Conservation (phyloP, 257 asterid species). For the Nicotiana obtusifolia region DNA sequence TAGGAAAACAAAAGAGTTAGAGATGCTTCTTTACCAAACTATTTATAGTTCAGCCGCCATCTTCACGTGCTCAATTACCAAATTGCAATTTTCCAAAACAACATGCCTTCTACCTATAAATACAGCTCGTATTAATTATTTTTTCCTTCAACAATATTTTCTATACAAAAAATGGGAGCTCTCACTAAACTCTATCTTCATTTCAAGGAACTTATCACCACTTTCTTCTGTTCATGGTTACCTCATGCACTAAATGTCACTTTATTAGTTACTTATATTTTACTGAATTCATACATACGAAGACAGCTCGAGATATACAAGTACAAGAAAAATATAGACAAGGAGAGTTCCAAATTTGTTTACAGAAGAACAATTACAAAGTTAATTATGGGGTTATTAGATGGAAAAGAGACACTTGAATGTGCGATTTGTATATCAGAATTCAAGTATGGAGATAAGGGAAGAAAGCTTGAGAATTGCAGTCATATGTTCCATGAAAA, state of each 20-base stretch:
- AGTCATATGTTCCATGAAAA: constrained; percentile 7
- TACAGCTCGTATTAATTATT: background rate
- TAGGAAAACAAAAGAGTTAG: too few species aligned
- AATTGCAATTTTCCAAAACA: too few species aligned
- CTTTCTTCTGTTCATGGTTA: background rate
- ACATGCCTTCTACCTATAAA: background rate
- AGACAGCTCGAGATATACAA: background rate
- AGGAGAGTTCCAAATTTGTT: background rate
- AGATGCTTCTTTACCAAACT: too few species aligned
- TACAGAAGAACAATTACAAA: background rate
- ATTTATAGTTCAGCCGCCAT: too few species aligned
- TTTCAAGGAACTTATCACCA: background rate
- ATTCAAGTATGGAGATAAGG: background rate
- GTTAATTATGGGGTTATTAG: background rate
- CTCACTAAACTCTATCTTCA: background rate
- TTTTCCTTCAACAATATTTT: background rate
- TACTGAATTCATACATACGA: background rate
- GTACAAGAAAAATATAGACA: background rate
- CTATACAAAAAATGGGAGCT: background rate
- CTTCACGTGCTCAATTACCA: too few species aligned
- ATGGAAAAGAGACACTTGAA: background rate
- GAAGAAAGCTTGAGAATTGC: background rate
- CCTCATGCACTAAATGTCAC: background rate
- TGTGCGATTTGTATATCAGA: background rate
- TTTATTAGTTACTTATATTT: background rate